phyloP scores from a whole-genome alignment of 2,329 filamentous ascomycete species.

The Sordariomycetes sp. region DNA sequence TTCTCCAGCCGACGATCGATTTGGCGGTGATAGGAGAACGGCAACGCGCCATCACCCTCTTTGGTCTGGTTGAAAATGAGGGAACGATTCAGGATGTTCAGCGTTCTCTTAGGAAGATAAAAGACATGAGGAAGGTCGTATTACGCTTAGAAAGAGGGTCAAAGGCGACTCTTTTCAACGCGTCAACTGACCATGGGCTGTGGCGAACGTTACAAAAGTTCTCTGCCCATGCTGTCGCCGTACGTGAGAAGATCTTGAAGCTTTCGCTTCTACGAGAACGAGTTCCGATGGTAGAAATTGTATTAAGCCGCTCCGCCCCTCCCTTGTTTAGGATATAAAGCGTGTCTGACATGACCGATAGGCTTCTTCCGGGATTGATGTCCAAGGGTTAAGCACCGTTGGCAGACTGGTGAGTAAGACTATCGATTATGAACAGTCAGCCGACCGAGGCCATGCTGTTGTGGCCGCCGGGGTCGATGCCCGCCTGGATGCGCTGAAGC shows the following conservation, averaged over 20 bases:
- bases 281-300: not conserved
- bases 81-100: constrained; percentile 39
- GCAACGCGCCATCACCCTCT: constrained; percentile 52
- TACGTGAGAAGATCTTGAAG: constrained; percentile 2
- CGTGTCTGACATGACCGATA: constrained; percentile 2
- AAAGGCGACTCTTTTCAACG: constrained; percentile 31
- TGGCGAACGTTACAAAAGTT: constrained; percentile 6
- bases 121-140: constrained; percentile 60
- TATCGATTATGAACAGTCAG: constrained; percentile 70
- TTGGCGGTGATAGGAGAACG: constrained; percentile 55
- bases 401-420: constrained; percentile 60
- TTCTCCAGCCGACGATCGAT: constrained; percentile 66
- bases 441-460: constrained; percentile 56
- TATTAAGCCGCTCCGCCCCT: not conserved
- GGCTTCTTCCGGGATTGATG: not conserved
- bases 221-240: constrained; percentile 2
- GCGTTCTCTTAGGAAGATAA: constrained; percentile 54
- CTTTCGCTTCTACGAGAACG: not conserved
- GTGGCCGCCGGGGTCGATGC: constrained; percentile 59
- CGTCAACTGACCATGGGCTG: constrained; percentile 42
- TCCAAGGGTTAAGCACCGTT: constrained; percentile 41
- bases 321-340: not conserved
- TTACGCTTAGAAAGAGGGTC: constrained; percentile 65
- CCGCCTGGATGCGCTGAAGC: constrained; percentile 66
- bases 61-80: constrained; percentile 56